Evolutionary conservation across 352 stramenopile species (phyloP), one percentile per base, ranked within the genome.

Genomic region (Thraustotheca clavata): DNA sequence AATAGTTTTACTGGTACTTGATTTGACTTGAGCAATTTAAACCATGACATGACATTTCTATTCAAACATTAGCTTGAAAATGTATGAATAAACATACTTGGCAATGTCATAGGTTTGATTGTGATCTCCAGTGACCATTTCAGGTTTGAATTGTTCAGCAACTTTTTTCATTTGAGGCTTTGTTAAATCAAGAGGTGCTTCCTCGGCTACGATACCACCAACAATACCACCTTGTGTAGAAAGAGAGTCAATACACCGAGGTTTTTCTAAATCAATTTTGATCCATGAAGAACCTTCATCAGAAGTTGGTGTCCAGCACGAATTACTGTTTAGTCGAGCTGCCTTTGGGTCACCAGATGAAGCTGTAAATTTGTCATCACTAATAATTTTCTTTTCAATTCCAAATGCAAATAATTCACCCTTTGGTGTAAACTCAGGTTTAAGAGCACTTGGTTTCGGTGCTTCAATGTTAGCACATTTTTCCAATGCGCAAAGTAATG

Each of bases 1-100:
- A 91, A 91, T 0, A 94, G 67, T 49, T 94, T 94, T 2, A 68
- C 69, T 4, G 84, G 82, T 0, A 91, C 57, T 6, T 80, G 66
- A 14, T 69, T 72, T 4, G 83, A 88, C 61, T 91, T 91, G 0
- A 94, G 57, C 22, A 94, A 40, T 59, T 89, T 76, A 29, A 79
- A 65, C 83, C 84, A 94, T 0, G 84, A 94, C 74, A 94, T 89
- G 12, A 85, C 73, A 38, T 67, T 29, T 22, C 43, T 59, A 60
- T 36, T 12, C 26, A 14, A 16, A 12, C 14, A 18, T 27, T 12
- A 55, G 12, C 12, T 43, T 0, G 7, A 4, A 59, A 0, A 29
- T n/a, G 55, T 5, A 50, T 33, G 31, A 9, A 49, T 4, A 14
- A 9, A 49, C 40, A 18, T 67, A 60, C 43, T 60, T 67, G 11